A percentile compares a stretch with the other conserved stretches of the same genome.
phyloP scores from a whole-genome alignment of 2,329 filamentous ascomycete genomes.

The Talaromyces sp. region DNA sequence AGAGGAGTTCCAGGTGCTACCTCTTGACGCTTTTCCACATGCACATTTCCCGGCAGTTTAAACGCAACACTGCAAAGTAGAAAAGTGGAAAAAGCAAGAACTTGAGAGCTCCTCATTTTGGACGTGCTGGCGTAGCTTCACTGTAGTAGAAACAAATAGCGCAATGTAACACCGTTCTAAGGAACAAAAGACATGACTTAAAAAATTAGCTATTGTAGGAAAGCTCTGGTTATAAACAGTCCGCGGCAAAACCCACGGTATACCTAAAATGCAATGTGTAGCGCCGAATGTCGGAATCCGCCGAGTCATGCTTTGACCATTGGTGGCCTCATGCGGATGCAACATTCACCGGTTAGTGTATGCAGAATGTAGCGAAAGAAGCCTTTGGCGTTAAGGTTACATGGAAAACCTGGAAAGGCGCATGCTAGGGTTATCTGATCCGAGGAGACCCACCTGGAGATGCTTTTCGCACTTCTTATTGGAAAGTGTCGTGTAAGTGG shows the following conservation, averaged over 20 bases:
- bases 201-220: not conserved
- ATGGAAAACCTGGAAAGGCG: not conserved
- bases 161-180: not conserved
- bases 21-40: not conserved
- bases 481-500: not conserved
- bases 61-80: not conserved
- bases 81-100: not conserved
- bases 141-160: not conserved
- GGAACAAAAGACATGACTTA: not conserved
- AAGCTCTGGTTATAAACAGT: not conserved
- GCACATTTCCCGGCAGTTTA: not conserved
- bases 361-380: not conserved
- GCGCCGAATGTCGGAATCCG: not conserved
- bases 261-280: not conserved
- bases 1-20: constrained; percentile 21
- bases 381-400: not conserved
- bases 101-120: not conserved
- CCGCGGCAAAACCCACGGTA: not conserved
- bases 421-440: not conserved
- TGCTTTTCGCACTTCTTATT: not conserved
- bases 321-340: constrained; percentile 3
- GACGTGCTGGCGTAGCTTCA: not conserved
- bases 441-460: not conserved
- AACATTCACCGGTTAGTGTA: not conserved
- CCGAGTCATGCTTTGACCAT: not conserved